Evolutionary conservation across 352 stramenopile genomes (phyloP), one percentile per base, ranked within the genome.

Genomic region (Phytopythium delawarense): DNA sequence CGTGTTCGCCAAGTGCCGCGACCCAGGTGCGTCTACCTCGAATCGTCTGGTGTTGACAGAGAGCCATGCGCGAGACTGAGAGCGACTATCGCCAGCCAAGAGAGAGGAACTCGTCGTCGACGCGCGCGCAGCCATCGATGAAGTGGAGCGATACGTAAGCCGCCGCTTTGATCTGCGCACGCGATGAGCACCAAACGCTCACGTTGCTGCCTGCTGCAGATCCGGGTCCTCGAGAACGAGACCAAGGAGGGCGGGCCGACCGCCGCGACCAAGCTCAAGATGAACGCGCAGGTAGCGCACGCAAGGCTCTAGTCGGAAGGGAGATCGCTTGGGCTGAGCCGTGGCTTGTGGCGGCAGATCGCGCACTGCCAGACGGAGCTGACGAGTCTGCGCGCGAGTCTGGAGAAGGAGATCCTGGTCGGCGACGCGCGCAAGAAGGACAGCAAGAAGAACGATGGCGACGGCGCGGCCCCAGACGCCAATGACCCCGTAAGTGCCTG

Each of bases 111-210:
- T 84, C 7, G 70, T 77, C 3, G 70, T 85, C 21, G 61, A 72
- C 20, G 79, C 79, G 6, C 78, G 75, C 54, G 76, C 49, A 42
- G 70, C 66, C 39, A 70, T 89, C 21, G 79, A 82, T 34, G 81
- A 91, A 85, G 81, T 85, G n/a, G 81, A 91, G 54, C 81, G 81
- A 71, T 91, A 89, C 58, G 81, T 89, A 69, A 18, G 62, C 57
- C 18, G 9, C 25, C 15, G 21, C 20, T 20, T 11, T 45, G 51
- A 12, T 45, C 32, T 7, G 9, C 35, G 35, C 35, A 16, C 12
- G 35, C 1, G 8, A 15, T 15, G 12, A 40, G 8, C 40, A n/a
- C 42, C 8, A 57, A 34, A 45, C 12, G 23, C n/a, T 60, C 20
- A 21, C 21, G 72, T 7, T 65, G 21, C 39, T 57, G 2, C 21